Conservation (phyloP, 164 flowering plant species). For the Liquidambar formosana region DNA sequence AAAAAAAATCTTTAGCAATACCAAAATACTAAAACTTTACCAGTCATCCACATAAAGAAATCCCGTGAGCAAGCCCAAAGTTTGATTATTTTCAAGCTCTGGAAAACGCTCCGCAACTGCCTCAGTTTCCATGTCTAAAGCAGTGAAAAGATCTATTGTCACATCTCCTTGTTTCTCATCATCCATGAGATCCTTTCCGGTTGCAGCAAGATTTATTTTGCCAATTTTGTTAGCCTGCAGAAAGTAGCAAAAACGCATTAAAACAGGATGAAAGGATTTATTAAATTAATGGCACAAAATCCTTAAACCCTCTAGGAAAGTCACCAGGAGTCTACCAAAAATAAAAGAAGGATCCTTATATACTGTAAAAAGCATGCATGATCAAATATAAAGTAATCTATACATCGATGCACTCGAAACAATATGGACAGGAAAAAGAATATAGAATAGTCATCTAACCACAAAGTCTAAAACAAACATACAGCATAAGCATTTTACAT, state of each 20-base stretch:
- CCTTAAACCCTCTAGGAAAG: not conserved
- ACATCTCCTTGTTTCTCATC: constrained; percentile 99
- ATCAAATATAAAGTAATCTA: not conserved
- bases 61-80: constrained; percentile 83
- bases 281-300: not conserved
- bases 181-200: constrained; percentile 99
- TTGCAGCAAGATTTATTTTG: constrained; percentile 99
- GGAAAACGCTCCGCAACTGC: constrained; percentile 72
- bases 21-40: constrained; percentile 31
- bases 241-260: not conserved
- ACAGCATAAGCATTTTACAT: not conserved
- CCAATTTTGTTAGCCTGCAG: constrained; percentile 95
- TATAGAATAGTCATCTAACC: not conserved
- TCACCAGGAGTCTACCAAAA: not conserved
- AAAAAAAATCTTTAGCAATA: not conserved
- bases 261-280: not conserved
- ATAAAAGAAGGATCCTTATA: not conserved
- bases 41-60: constrained; percentile 96
- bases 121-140: constrained; percentile 83
- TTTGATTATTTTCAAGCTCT: constrained; percentile 82
- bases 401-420: not conserved
- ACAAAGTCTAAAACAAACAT: not conserved
- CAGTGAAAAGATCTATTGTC: constrained; percentile 85
- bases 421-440: not conserved
- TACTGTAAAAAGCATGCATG: not conserved